These are phyloP conservation scores for Aspergillus unguis DNA, from an alignment of 2,329 filamentous ascomycete genomes.

Conservation along the genomic window DNA sequence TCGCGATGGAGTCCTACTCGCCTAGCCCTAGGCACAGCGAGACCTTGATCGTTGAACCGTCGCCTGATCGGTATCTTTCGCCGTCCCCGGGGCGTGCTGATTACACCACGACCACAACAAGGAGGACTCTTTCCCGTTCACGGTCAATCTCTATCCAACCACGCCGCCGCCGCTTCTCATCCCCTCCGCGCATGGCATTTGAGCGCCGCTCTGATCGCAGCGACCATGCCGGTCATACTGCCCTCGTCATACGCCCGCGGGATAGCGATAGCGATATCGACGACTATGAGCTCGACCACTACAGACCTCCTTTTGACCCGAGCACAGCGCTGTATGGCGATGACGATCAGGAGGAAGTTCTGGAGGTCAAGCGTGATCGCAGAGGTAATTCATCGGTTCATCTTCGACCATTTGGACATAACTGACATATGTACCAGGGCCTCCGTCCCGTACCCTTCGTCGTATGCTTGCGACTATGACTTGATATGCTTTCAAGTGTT, in stretches of 20 bases:
- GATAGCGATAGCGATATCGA: slow-evolving; percentile 50
- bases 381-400: slow-evolving; percentile 65
- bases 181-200: slow-evolving; percentile 33
- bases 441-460: slow-evolving; percentile 61
- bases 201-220: slow-evolving; percentile 23
- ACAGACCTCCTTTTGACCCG: slow-evolving; percentile 30
- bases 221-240: slow-evolving; percentile 45
- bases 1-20: slow-evolving; percentile 27
- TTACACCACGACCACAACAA: slow-evolving; percentile 26
- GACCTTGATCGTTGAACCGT: slow-evolving; percentile 33
- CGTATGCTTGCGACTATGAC: slow-evolving; percentile 71
- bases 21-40: slow-evolving; percentile 28
- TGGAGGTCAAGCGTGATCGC: slow-evolving; percentile 76
- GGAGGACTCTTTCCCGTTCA: slow-evolving; percentile 28
- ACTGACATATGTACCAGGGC: slow-evolving; percentile 47
- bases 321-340: slow-evolving; percentile 34
- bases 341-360: slow-evolving; percentile 50
- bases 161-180: slow-evolving; percentile 33
- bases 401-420: neutral
- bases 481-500: slow-evolving; percentile 28
- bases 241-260: slow-evolving; percentile 49
- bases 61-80: slow-evolving; percentile 26
- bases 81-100: slow-evolving; percentile 25
- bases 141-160: slow-evolving; percentile 36
- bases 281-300: slow-evolving; percentile 53